Base-by-base conservation (phyloP, 1,284 basidiomycete species). In the Schizopora paradoxa region DNA sequence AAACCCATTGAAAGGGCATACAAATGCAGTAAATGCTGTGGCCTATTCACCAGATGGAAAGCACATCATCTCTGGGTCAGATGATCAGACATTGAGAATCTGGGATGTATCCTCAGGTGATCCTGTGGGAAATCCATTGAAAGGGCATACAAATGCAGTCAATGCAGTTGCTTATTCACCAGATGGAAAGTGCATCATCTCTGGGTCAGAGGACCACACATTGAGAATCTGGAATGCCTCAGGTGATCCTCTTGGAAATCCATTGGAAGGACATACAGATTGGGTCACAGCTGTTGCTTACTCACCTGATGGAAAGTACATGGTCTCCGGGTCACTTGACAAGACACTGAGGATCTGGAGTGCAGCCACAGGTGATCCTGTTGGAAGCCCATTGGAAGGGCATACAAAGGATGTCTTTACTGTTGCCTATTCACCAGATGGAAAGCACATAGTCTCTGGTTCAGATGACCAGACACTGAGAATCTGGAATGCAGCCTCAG, bases 81-180 rank as follows among this genome's bases (percentile, higher is more conserved):
- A 19, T 21, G 37, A 39, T 25, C 14, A 6, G 37, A 39, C 37
- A 10, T 8, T 36, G 10, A 11, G 34, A 8, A 36, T 36, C 8
- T 36, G 34, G 34, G 11, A 36, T 36, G 4, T 22, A n/a, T n/a
- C n/a, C n/a, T n/a, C n/a, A n/a, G n/a, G n/a, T n/a, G n/a, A n/a
- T n/a, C n/a, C n/a, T n/a, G n/a, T 18, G 36, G 13, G 22, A 41
- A 33, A 39, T 47, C n/a, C 18, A 40, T 34, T 23, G 7, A 33
- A n/a, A 18, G 37, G 37, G 2, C 37, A 39, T 11, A 21, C 42
- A 19, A 27, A 34, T 35, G 11, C 27, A 21, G 40, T 42, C 21
- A 6, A n/a, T 5, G 31, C 6, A 4, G 26, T 47, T 2, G 26
- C 19, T 31, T 47, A 29, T 36, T 42, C 38, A 7, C 40, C 56